phyloP scores from a whole-genome alignment of 441 rosid genomes.

The Gossypium armourianum region DNA sequence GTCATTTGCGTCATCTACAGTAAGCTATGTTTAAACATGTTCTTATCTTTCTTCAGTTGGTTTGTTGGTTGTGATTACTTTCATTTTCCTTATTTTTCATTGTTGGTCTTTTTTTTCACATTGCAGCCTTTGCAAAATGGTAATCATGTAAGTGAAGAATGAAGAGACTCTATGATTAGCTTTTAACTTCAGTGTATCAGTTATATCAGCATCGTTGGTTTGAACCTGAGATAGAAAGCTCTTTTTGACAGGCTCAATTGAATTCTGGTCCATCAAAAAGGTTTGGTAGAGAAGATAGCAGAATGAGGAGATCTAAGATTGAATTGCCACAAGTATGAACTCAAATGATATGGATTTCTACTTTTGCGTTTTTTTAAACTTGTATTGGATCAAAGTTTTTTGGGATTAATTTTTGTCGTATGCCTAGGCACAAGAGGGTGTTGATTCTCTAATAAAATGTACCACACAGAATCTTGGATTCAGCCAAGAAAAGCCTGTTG shows the following conservation, averaged over 20 bases:
- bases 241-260: constrained; percentile 37
- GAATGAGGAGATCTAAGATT: constrained; percentile 36
- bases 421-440: constrained; percentile 45
- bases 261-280: constrained; percentile 32
- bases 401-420: constrained; percentile 16
- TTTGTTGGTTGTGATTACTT: constrained; percentile 10
- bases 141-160: constrained; percentile 43
- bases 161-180: constrained; percentile 5
- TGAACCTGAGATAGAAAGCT: constrained; percentile 18
- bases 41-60: neutral
- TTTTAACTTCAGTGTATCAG: constrained; percentile 10
- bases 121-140: constrained; percentile 76
- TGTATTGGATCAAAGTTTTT: constrained; percentile 1
- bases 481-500: constrained; percentile 66
- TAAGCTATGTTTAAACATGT: constrained; percentile 20
- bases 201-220: constrained; percentile 14
- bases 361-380: constrained; percentile 11
- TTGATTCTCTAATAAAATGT: constrained; percentile 54
- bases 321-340: constrained; percentile 54
- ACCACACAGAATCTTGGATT: constrained; percentile 56
- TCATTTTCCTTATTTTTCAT: constrained; percentile 18
- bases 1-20: constrained; percentile 36
- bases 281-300: constrained; percentile 36
- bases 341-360: constrained; percentile 12
- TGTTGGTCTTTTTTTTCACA: constrained; percentile 10